Base-by-base conservation (phyloP, 1,139 yeast species). In the Candida tropicalis region DNA sequence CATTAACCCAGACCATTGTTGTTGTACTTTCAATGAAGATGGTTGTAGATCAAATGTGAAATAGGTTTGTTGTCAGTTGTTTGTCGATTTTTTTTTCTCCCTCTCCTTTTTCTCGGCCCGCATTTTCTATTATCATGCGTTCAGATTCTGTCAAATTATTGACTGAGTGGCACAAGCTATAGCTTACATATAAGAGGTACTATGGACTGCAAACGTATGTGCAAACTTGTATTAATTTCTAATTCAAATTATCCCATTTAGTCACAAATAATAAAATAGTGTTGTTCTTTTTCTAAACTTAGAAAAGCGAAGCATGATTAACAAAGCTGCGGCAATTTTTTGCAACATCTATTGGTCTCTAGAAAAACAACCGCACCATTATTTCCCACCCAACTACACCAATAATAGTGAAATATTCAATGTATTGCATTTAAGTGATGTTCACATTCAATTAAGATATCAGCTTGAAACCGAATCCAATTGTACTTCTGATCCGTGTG, bases 341-440 rank as follows among this genome's bases (percentile, higher is more conserved):
- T 6, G 23, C 2, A 20, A 6, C 40, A 58, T 55, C 36, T 49
- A 57, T 3, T 60, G 64, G 60, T 66, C 68, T 66, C 72, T 73
- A 3, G 53, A 45, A 11, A 68, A 68, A 50, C 54, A 61, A 36
- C 51, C 54, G 2, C 31, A 59, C 35, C 58, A 63, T 39, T 47
- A 52, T 23, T 36, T 32, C 9, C 62, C 63, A 43, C 73, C 73
- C 8, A 43, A 41, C 3, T 66, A 63, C 42, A 35, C 43, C 2
- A 43, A 49, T 9, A 47, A 56, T 39, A 52, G 53, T 38, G 65
- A 60, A 13, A 49, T 48, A 8, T 79, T 83, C 60, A 79, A 81
- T 48, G 89, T 82, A n/a, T 65, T 83, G 47, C 90, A 84, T 54
- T 54, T 84, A 20, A 75, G 82, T 23, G 90, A 84, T 56, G 78